Evolutionary conservation across 2,329 filamentous ascomycete species (phyloP), one percentile per base, ranked within the genome.

Genomic region (Amylocarpus encephaloides): DNA sequence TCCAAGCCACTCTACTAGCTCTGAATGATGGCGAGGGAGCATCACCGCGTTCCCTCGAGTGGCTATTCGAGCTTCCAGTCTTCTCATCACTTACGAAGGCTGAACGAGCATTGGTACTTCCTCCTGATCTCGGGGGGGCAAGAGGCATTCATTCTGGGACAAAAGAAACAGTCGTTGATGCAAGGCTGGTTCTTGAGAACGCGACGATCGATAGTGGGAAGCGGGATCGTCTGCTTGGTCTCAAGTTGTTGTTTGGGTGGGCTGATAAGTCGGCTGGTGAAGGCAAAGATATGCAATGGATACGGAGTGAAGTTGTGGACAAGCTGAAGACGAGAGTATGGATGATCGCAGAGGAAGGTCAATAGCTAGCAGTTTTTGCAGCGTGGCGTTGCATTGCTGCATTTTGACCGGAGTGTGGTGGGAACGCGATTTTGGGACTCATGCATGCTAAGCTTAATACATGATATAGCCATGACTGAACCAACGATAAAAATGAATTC

Each of bases 181-280:
- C 76, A 36, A 70, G 79, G 44, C 65, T 88, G 18, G 71, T 78
- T 38, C 67, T 87, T 16, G 74, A 79, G 48, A 70, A 69, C 47
- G 75, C 70, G 7, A 68, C 65, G n/a, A 55, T 71, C 56, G 53
- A 64, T 1, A 75, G 74, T 49, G 71, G 72, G 52, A 71, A 78
- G 43, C 71, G 71, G 45, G 79, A 85, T 63, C 70, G 74, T 38
- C 61, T 88, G 43, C 78, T 79, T 73, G 81, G 84, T 62, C 62
- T 88, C 55, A 73, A 74, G 52, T 62, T 84, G 3, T 65, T 88
- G 54, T 85, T 87, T 63, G 76, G 76, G 49, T 87, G 83, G 81
- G 73, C 81, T n/a, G 80, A 85, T 64, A 66, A 64, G 44, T 62
- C 67, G 52, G 65, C 66, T 35, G 61, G 57, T 54, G 66, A 70